phyloP scores from a whole-genome alignment of 1,284 basidiomycete genomes.

The Cryptococcus wingfieldii region DNA sequence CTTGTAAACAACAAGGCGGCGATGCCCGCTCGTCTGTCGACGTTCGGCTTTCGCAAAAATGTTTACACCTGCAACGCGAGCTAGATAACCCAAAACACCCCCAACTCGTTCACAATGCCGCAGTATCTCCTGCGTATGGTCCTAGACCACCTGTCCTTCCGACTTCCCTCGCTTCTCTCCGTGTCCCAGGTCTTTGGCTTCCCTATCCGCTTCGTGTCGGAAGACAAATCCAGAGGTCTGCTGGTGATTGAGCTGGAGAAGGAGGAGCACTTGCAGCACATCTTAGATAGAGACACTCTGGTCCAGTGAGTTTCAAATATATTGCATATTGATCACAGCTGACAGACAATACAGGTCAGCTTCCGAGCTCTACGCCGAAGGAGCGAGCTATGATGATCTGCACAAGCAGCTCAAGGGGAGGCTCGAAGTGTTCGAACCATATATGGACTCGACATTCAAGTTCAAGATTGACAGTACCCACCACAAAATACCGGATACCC shows the following conservation, averaged over 20 bases:
- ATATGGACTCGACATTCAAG: constrained; percentile 69
- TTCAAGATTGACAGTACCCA: constrained; percentile 75
- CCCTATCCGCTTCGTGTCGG: constrained; percentile 34
- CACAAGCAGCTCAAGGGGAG: constrained; percentile 58
- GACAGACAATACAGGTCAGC: constrained; percentile 57
- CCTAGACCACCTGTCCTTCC: constrained; percentile 71
- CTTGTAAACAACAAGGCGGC: too few relatives aligned
- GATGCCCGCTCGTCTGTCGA: too few relatives aligned
- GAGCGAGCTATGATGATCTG: constrained; percentile 63
- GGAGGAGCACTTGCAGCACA: constrained; percentile 67
- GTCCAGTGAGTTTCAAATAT: constrained; percentile 60
- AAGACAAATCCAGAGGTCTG: constrained; percentile 53
- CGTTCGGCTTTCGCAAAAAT: too few relatives aligned
- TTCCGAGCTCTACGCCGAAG: constrained; percentile 70
- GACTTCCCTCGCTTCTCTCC: constrained; percentile 66
- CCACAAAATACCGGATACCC: constrained; percentile 63
- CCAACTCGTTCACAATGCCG: constrained; percentile 25
- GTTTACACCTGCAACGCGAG: too few relatives aligned
- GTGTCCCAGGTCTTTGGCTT: constrained; percentile 40
- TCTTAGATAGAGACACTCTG: constrained; percentile 74
- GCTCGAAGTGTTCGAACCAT: constrained; percentile 58
- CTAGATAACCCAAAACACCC: too few relatives aligned
- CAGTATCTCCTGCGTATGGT: constrained; percentile 70
- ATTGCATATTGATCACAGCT: neutral
- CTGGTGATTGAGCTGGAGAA: constrained; percentile 66